These are phyloP conservation scores for Talaromyces borbonicus DNA, from an alignment of 495 filamentous ascomycete genomes.

Conservation along the genomic window DNA sequence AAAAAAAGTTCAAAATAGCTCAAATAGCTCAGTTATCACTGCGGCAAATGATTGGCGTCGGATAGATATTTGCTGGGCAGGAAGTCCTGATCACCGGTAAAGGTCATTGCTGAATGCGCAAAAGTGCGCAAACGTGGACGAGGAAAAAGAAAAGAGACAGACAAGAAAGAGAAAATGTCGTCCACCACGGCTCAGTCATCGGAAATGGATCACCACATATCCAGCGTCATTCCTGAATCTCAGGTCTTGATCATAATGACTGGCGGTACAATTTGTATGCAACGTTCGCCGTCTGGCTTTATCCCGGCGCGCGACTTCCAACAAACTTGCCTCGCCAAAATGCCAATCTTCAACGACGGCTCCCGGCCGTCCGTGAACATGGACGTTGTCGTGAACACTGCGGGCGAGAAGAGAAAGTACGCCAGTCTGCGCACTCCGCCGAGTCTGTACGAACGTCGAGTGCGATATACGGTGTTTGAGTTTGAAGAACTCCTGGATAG, in stretches of 20 bases:
- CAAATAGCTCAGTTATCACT: too few relatives aligned
- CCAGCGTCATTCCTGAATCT: constrained; percentile 46
- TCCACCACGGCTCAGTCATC: background rate
- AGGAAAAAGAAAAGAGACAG: too few relatives aligned
- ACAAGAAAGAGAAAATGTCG: background rate
- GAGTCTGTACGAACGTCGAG: constrained; percentile 69
- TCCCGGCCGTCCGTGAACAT: constrained; percentile 47
- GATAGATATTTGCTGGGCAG: too few relatives aligned
- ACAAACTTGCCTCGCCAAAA: constrained; percentile 67
- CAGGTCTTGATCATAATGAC: constrained; percentile 87
- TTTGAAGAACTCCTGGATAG: constrained; percentile 84
- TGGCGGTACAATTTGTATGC: constrained; percentile 96
- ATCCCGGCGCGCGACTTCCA: constrained; percentile 74
- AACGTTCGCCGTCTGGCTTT: constrained; percentile 53
- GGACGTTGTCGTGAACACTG: constrained; percentile 42
- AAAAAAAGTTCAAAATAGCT: too few relatives aligned
- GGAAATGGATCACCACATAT: constrained; percentile 20
- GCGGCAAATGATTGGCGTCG: too few relatives aligned
- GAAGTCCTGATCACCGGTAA: too few relatives aligned
- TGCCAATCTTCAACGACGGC: constrained; percentile 84
- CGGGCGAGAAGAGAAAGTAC: constrained; percentile 31
- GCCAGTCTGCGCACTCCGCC: constrained; percentile 68
- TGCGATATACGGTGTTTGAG: constrained; percentile 80
- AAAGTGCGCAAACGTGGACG: too few relatives aligned
- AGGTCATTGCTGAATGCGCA: too few relatives aligned